These are phyloP conservation scores for Boletus tomentosulus DNA, from an alignment of 768 basidiomycete genomes.

Conservation along the genomic window DNA sequence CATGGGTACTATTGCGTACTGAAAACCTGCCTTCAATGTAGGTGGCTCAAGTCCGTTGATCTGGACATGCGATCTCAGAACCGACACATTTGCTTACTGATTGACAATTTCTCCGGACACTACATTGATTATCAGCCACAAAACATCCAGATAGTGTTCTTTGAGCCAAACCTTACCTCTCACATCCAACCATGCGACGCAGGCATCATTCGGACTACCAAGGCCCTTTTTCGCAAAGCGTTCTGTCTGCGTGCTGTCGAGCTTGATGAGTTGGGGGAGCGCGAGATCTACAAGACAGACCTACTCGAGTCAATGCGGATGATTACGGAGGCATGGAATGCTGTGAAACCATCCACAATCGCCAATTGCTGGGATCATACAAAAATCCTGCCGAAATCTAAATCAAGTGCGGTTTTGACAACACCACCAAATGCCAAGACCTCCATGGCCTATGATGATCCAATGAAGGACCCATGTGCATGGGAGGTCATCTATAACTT, in stretches of 20 bases:
- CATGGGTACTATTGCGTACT: too few species aligned
- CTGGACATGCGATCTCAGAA: background rate
- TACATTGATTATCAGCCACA: background rate
- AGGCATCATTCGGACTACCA: background rate
- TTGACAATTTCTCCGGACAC: slow-evolving; percentile 3
- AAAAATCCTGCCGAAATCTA: background rate
- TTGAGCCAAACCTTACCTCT: background rate
- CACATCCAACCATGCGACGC: background rate
- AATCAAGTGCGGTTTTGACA: too few species aligned
- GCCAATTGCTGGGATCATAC: slow-evolving; percentile 8
- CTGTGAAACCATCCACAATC: background rate
- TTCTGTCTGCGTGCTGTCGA: background rate
- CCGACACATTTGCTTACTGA: background rate
- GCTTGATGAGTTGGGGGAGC: background rate
- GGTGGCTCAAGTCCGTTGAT: background rate
- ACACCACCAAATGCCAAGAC: too few species aligned
- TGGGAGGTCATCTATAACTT: too few species aligned
- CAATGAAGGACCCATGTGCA: too few species aligned
- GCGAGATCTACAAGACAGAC: slow-evolving; percentile 3
- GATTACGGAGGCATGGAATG: background rate
- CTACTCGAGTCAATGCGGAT: slow-evolving; percentile 2
- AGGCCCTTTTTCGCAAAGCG: slow-evolving; percentile 27
- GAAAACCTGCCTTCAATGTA: background rate
- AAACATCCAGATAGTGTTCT: background rate
- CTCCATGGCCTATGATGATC: too few species aligned